phyloP scores from a whole-genome alignment of 352 stramenopile genomes.

The Globisporangium emineosum region DNA sequence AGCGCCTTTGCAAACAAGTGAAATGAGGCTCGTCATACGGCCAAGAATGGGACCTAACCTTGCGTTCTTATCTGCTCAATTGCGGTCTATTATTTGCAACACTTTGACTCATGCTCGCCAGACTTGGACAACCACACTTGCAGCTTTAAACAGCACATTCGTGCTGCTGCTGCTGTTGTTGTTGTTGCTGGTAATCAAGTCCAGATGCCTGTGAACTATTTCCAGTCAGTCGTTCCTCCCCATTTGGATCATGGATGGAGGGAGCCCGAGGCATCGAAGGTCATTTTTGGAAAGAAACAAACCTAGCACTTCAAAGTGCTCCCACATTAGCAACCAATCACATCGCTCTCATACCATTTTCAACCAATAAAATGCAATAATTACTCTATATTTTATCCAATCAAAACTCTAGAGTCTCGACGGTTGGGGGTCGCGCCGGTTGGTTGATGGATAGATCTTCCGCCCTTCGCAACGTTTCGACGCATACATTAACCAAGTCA shows the following conservation, averaged over 20 bases:
- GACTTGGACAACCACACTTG: too few relatives aligned
- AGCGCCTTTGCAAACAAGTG: too few relatives aligned
- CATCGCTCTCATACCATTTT: background rate
- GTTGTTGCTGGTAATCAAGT: too few relatives aligned
- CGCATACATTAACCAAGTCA: conserved; percentile 42
- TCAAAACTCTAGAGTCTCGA: background rate
- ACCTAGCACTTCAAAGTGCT: background rate
- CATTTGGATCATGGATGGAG: background rate
- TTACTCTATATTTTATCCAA: background rate
- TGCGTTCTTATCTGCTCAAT: too few relatives aligned
- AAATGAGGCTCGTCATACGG: too few relatives aligned
- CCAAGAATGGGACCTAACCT: too few relatives aligned
- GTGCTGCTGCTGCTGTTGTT: too few relatives aligned
- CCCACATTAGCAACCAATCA: conserved; percentile 7
- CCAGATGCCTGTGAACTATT: too few relatives aligned
- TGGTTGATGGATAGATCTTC: conserved; percentile 25
- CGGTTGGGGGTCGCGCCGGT: conserved; percentile 4
- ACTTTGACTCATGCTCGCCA: too few relatives aligned
- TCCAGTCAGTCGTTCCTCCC: background rate
- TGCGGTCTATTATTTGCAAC: too few relatives aligned
- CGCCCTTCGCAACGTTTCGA: conserved; percentile 40
- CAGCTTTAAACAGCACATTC: too few relatives aligned
- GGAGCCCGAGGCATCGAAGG: background rate
- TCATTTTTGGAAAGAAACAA: conserved; percentile 15
- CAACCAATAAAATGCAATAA: conserved; percentile 1